phyloP scores from a whole-genome alignment of 2,329 filamentous ascomycete genomes.

The Sarocladium kiliense region DNA sequence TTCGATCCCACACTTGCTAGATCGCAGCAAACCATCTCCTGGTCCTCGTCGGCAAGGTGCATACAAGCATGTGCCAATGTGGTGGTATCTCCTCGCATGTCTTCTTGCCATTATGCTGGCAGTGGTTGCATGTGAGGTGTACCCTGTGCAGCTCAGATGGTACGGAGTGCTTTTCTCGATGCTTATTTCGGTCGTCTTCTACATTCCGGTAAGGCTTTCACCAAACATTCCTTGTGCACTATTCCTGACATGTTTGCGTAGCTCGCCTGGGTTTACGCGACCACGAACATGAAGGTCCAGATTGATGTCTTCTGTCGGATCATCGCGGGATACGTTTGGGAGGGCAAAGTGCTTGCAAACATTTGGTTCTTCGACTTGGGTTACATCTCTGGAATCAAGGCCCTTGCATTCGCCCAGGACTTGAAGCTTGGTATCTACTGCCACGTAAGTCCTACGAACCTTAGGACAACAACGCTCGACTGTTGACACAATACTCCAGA shows the following conservation, averaged over 20 bases:
- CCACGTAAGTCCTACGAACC: conserved; percentile 22
- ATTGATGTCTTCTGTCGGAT: conserved; percentile 40
- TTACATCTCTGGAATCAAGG: conserved; percentile 37
- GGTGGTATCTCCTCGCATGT: conserved; percentile 18
- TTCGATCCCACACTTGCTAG: conserved; percentile 11
- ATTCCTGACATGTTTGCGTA: conserved; percentile 19
- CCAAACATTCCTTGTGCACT: conserved; percentile 38
- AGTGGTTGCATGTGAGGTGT: conserved; percentile 11
- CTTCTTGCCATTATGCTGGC: neutral
- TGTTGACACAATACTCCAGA: conserved; percentile 17
- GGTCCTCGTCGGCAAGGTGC: conserved; percentile 12
- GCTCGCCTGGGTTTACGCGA: conserved; percentile 30
- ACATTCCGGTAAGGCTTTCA: conserved; percentile 36
- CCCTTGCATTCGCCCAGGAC: conserved; percentile 35
- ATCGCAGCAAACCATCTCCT: neutral
- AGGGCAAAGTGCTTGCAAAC: conserved; percentile 35
- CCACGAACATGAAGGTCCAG: conserved; percentile 37
- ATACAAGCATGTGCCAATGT: conserved; percentile 44
- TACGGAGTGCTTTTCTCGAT: conserved; percentile 35
- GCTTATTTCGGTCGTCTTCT: conserved; percentile 32
- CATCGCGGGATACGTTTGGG: conserved; percentile 38
- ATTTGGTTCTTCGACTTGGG: conserved; percentile 32
- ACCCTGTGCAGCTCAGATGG: conserved; percentile 17
- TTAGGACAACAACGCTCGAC: too few relatives aligned
- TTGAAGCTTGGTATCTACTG: conserved; percentile 40